Conservation (phyloP, 148 eudicot species). For the Nepenthes mirabilis region DNA sequence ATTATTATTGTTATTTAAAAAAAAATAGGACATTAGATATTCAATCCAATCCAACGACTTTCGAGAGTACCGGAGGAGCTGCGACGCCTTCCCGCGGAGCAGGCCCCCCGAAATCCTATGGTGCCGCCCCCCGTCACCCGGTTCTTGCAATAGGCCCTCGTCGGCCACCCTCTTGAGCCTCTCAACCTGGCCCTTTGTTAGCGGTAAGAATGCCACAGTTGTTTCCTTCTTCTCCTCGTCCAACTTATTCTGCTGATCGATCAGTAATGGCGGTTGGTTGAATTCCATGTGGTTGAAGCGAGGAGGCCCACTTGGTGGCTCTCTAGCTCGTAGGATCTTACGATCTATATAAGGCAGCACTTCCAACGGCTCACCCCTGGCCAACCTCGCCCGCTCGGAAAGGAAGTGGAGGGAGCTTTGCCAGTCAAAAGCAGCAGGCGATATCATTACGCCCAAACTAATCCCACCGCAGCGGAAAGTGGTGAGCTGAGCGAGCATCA, state of each 20-base stretch:
- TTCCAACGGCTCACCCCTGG: conserved; percentile 21
- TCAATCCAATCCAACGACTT: too few species aligned
- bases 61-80: too few species aligned
- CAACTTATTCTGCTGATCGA: conserved; percentile 2
- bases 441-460: conserved; percentile 22
- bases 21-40: too few species aligned
- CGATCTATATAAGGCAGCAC: conserved; percentile 15
- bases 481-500: conserved; percentile 26
- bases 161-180: conserved; percentile 15
- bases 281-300: background rate
- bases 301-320: background rate
- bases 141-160: background rate
- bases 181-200: conserved; percentile 16
- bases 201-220: conserved; percentile 3
- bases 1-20: too few species aligned
- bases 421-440: conserved; percentile 26
- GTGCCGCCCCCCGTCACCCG: too few species aligned
- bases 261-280: conserved; percentile 6
- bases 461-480: conserved; percentile 25
- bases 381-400: conserved; percentile 32
- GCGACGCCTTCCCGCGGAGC: too few species aligned
- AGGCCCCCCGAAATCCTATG: too few species aligned
- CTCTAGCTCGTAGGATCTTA: conserved; percentile 7
- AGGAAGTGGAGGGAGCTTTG: conserved; percentile 27
- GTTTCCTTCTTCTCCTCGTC: conserved; percentile 25